Conservation (phyloP, 2,329 filamentous ascomycete species). For the Nothophaeocryptopus gaeumannii region DNA sequence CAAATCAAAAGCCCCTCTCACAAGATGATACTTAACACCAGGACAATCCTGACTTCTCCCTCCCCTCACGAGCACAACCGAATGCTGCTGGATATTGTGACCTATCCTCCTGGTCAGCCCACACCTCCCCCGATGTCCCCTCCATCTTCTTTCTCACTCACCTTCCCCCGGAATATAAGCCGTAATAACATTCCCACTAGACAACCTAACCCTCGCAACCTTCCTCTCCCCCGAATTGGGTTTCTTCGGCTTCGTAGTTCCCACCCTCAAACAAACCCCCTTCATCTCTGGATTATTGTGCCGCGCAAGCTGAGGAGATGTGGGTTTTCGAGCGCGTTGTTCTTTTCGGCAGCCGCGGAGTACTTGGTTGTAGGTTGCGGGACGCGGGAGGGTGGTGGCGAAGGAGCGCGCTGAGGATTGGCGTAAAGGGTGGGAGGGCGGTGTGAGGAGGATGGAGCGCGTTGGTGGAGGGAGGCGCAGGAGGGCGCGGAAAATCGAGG, state of each 20-base stretch:
- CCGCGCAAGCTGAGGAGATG: slow-evolving; percentile 74
- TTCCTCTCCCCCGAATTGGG: slow-evolving; percentile 97
- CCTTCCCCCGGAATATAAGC: slow-evolving; percentile 95
- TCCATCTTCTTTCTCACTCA: slow-evolving; percentile 40
- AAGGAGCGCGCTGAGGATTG: slow-evolving; percentile 35
- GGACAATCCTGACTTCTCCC: slow-evolving; percentile 95
- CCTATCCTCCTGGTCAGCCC: slow-evolving; percentile 43
- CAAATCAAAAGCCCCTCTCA: slow-evolving; percentile 88
- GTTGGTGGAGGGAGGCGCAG: slow-evolving; percentile 35
- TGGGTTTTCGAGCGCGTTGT: slow-evolving; percentile 78
- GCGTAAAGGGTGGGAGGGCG: slow-evolving; percentile 15
- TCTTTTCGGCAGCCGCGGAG: slow-evolving; percentile 69
- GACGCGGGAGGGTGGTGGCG: slow-evolving; percentile 38
- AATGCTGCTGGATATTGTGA: slow-evolving; percentile 98
- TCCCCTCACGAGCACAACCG: slow-evolving; percentile 91
- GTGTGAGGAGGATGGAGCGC: slow-evolving; percentile 24
- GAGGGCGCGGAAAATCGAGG: slow-evolving; percentile 40
- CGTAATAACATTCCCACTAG: slow-evolving; percentile 80
- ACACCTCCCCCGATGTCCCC: too few species aligned
- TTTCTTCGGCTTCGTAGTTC: slow-evolving; percentile 94
- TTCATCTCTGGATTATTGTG: slow-evolving; percentile 74
- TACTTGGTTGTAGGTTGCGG: slow-evolving; percentile 52
- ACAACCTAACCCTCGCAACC: slow-evolving; percentile 85
- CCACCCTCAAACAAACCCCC: slow-evolving; percentile 92
- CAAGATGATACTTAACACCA: slow-evolving; percentile 92